Base-by-base conservation (phyloP, 2,329 filamentous ascomycete species). In the Colletotrichum australisinense region DNA sequence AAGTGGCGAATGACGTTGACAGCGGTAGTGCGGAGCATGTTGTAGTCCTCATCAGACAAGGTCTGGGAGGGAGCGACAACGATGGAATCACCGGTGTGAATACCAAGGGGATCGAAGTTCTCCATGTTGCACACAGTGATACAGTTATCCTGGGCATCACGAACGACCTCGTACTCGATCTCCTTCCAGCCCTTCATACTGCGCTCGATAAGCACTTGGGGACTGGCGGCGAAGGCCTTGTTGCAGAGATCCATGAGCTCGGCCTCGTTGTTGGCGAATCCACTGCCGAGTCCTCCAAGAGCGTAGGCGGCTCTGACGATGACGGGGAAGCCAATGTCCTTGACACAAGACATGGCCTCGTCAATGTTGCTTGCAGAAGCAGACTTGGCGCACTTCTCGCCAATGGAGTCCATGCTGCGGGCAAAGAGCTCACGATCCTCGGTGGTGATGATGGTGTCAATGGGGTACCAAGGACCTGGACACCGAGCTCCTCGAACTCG, bases 131-230 rank as follows among this genome's bases (percentile, higher is more conserved):
- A 99, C 75, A 99, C 97, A 7, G 97, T 99, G 82, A 99, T 98
- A 83, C 97, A 99, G 89, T 98, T 98, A 86, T 99, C 95, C 78
- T 95, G 92, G 70, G 92, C 93, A 86, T 98, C 97, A 79, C 97
- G 93, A 53, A 99, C 97, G 75, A 98, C 97, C 84, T 99, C 97
- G 81, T 98, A 99, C 84, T 99, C 97, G 75, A 98, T 97, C 84
- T 99, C 97, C 84, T 99, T 99, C 97, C 97, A 99, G 73, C 97
- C 97, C 87, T 98, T 98, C 96, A 99, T 98, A 86, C 95, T 97
- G 83, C 94, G 92, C 87, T 99, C 97, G 78, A 99, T 97, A 68
- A 99, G 90, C 8, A 99, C 94, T 82, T 99, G 97, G 9, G 97
- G 97, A 81, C 95, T 98, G 77, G 94, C 95, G 32, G 97, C 95